Evolutionary conservation across 768 basidiomycete genomes (phyloP).

Genomic region (Pulveroboletus sp.): DNA sequence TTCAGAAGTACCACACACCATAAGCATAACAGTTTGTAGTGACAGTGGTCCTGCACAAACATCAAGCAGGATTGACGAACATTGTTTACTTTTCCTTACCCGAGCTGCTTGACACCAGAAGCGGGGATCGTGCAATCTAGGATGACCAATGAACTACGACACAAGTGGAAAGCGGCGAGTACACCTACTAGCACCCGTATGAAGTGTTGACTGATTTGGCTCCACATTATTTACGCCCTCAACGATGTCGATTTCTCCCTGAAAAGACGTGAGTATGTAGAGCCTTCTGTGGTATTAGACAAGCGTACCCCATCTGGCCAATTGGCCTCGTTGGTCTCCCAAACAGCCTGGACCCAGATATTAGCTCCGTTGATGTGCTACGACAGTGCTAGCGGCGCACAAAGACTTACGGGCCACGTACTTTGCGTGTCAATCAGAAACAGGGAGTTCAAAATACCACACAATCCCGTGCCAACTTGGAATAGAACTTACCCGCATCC

Average conservation of each 20-base stretch:
- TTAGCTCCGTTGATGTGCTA: conserved; percentile 5
- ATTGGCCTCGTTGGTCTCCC: conserved; percentile 23
- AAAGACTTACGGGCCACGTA: conserved; percentile 35
- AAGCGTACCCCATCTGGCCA: conserved; percentile 27
- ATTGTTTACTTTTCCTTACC: conserved; percentile 12
- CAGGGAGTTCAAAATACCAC: background rate
- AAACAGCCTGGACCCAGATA: conserved; percentile 23
- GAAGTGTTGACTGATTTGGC: conserved; percentile 53
- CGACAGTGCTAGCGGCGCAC: background rate
- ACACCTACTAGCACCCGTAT: conserved; percentile 47
- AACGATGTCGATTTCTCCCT: conserved; percentile 33
- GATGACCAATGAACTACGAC: background rate
- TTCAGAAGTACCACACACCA: conserved; percentile 9
- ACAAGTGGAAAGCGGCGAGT: background rate
- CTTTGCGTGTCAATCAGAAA: conserved; percentile 12
- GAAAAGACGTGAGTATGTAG: background rate
- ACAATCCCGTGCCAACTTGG: background rate
- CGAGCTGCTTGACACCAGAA: conserved; percentile 20
- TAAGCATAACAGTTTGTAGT: conserved; percentile 22
- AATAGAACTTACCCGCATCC: conserved; percentile 31
- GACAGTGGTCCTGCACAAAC: conserved; percentile 14
- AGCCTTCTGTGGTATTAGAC: background rate
- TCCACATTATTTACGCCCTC: conserved; percentile 50
- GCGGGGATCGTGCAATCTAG: conserved; percentile 29
- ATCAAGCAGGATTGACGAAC: background rate